Conservation (phyloP, 495 filamentous ascomycete species). For the Delitschia confertaspora region DNA sequence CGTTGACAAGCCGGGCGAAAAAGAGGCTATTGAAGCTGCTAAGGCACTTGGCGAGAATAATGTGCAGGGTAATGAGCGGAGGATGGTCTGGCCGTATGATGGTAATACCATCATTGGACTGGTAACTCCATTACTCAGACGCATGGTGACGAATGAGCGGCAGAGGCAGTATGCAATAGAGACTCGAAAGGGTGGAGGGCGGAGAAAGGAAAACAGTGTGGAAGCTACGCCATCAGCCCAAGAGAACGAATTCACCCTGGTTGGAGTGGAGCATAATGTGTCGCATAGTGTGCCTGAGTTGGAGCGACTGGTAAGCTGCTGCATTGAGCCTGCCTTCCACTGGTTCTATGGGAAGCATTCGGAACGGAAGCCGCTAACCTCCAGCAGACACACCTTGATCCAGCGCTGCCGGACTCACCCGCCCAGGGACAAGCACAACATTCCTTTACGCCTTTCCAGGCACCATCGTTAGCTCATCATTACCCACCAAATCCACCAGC, state of each 20-base stretch:
- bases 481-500: background rate
- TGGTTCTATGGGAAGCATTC: too few species aligned
- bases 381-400: background rate
- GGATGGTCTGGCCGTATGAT: slow-evolving; percentile 47
- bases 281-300: too few species aligned
- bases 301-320: too few species aligned
- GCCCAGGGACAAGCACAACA: background rate
- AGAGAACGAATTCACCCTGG: too few species aligned
- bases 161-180: slow-evolving; percentile 55
- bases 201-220: slow-evolving; percentile 38
- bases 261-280: too few species aligned
- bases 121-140: slow-evolving; percentile 49
- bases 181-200: slow-evolving; percentile 45
- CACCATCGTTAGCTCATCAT: background rate
- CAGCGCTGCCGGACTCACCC: background rate
- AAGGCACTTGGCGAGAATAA: slow-evolving; percentile 12
- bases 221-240: slow-evolving; percentile 4
- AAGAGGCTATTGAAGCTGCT: slow-evolving; percentile 11
- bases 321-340: too few species aligned
- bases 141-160: slow-evolving; percentile 58
- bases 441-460: background rate
- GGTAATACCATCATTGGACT: slow-evolving; percentile 48
- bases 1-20: slow-evolving; percentile 22
- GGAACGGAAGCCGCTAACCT: too few species aligned
- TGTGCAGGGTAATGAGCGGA: slow-evolving; percentile 23